A percentile compares a stretch with the other conserved stretches of the same genome.
Conservation (phyloP, 257 asterid species). For the Nicotiana noctiflora region DNA sequence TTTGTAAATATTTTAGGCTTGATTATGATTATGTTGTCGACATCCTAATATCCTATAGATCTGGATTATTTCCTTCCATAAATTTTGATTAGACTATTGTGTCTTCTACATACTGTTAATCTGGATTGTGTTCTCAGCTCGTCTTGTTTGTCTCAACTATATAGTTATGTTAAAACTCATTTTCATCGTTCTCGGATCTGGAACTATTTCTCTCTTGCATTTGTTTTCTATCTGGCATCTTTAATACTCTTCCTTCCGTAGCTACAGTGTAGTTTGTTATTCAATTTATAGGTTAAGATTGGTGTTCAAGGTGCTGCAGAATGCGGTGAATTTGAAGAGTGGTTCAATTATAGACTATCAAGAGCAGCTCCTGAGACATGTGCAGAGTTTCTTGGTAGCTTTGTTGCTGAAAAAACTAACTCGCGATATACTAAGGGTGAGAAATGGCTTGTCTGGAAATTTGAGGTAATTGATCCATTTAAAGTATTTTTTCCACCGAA, state of each 20-base stretch:
- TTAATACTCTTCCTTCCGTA: background rate
- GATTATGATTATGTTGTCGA: background rate
- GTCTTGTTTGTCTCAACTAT: background rate
- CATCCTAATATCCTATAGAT: background rate
- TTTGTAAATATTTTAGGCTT: background rate
- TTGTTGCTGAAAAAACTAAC: slow-evolving; percentile 66
- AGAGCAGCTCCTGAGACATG: slow-evolving; percentile 97
- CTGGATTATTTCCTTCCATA: background rate
- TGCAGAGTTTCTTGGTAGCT: slow-evolving; percentile 91
- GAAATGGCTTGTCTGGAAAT: slow-evolving; percentile 99
- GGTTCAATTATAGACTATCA: slow-evolving; percentile 89
- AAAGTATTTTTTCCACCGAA: background rate
- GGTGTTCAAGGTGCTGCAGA: slow-evolving; percentile 90
- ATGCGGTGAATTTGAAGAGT: slow-evolving; percentile 88
- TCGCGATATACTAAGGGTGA: slow-evolving; percentile 74
- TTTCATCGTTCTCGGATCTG: background rate
- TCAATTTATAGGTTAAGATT: slow-evolving; percentile 51
- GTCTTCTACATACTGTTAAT: background rate
- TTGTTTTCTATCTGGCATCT: background rate
- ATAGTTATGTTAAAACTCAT: background rate
- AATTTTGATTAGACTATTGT: background rate
- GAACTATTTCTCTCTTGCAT: background rate
- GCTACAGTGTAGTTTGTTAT: slow-evolving; percentile 8
- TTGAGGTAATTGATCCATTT: slow-evolving; percentile 53
- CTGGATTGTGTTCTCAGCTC: background rate